Percentiles rank a stretch among this genome's conserved stretches.
These are phyloP conservation scores for Lagenidium giganteum DNA, from an alignment of 352 stramenopile genomes.

Conservation along the genomic window DNA sequence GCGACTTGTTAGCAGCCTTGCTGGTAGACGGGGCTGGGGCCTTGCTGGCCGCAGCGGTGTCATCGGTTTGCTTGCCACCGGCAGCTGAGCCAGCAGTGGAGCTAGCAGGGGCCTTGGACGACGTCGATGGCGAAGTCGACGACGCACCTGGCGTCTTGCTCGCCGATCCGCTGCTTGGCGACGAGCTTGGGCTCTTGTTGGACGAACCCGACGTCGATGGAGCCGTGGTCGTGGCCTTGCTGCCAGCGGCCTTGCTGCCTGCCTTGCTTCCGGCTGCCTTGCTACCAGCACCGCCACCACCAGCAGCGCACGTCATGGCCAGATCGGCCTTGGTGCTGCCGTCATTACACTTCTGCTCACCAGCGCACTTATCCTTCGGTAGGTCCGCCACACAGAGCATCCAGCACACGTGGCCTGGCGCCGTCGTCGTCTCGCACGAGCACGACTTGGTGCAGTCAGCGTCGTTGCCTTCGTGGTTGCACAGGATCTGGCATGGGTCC, in stretches of 20 bases:
- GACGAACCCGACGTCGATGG: background rate
- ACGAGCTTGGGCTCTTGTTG: background rate
- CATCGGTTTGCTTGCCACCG: too few relatives aligned
- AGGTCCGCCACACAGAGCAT: conserved; percentile 21
- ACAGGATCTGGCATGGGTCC: conserved; percentile 16
- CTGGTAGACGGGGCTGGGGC: too few relatives aligned
- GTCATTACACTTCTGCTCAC: conserved; percentile 22
- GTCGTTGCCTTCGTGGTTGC: conserved; percentile 15
- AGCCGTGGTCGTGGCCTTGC: conserved; percentile 1
- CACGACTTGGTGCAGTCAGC: conserved; percentile 15
- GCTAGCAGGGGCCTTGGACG: too few relatives aligned
- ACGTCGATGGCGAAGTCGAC: conserved; percentile 3
- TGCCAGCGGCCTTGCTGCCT: conserved; percentile 10
- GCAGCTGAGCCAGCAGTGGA: too few relatives aligned
- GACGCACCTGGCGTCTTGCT: background rate
- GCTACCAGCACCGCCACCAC: too few relatives aligned
- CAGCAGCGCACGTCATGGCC: conserved; percentile 15
- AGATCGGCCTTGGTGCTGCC: conserved; percentile 14
- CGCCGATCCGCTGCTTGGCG: conserved; percentile 2
- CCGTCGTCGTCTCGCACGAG: conserved; percentile 9
- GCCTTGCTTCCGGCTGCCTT: too few relatives aligned
- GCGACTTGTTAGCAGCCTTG: too few relatives aligned
- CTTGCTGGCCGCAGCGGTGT: too few relatives aligned
- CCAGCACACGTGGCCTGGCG: conserved; percentile 13
- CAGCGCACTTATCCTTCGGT: conserved; percentile 10